Evolutionary conservation across 495 filamentous ascomycete genomes (phyloP).

Genomic region (Talaromyces nanjingensis): DNA sequence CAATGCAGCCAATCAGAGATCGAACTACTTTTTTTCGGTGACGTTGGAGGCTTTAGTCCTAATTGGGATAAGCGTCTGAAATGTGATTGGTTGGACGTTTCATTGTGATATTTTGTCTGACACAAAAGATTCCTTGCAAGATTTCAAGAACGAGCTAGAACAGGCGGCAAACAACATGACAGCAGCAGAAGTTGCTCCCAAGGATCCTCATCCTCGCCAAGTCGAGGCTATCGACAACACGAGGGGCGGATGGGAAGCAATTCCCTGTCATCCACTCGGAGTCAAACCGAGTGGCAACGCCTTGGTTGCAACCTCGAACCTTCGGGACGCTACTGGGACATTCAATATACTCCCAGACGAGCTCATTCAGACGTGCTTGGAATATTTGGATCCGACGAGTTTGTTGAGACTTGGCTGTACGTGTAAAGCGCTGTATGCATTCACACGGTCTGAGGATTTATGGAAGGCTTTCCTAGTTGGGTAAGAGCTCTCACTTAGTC

Average conservation of each 20-base stretch:
- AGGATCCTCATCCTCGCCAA: neutral
- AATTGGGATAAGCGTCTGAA: neutral
- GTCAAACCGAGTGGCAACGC: constrained; percentile 88
- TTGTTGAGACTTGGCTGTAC: constrained; percentile 67
- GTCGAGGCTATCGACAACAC: neutral
- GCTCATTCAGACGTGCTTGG: constrained; percentile 66
- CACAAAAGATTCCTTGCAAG: neutral
- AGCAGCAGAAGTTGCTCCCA: neutral
- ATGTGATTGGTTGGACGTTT: neutral
- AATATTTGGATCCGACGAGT: constrained; percentile 58
- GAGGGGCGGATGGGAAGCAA: constrained; percentile 24
- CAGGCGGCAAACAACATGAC: neutral
- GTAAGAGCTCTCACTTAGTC: constrained; percentile 49
- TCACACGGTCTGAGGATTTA: constrained; percentile 75
- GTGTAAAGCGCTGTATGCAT: constrained; percentile 86
- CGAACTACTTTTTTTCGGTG: neutral
- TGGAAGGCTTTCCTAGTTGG: constrained; percentile 83
- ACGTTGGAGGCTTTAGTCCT: neutral
- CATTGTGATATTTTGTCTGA: constrained; percentile 1
- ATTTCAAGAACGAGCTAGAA: neutral
- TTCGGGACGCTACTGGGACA: constrained; percentile 55
- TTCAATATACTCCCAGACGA: constrained; percentile 73
- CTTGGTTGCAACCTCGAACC: constrained; percentile 56
- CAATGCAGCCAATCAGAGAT: neutral
- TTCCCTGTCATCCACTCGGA: constrained; percentile 75